Evolutionary conservation across 2,329 filamentous ascomycete species (phyloP), one percentile per base, ranked within the genome.

Genomic region (Pseudogymnoascus sp.): DNA sequence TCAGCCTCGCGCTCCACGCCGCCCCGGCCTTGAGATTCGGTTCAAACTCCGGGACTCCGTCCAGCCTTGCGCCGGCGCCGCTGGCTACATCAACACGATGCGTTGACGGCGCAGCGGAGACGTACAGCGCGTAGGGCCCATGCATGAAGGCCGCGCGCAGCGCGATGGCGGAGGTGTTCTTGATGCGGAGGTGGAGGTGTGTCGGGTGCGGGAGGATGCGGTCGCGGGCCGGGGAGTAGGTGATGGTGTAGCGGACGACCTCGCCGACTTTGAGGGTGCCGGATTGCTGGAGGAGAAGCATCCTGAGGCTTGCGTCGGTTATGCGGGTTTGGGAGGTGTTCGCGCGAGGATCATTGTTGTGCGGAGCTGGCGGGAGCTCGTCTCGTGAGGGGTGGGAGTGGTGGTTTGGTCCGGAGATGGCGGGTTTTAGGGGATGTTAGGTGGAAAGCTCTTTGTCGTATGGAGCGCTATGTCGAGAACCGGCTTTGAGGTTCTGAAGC

Each of bases 21-120:
- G 91, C 93, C 31, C 93, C 95, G 7, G 95, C 93, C 79, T 97
- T 97, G 72, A 99, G 83, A 79, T 96, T 93, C 56, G 95, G 93
- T 76, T 99, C 95, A 72, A 95, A 99, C 70, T 96, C 90, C 14
- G 95, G 95, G 1, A 88, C 82, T 56, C 90, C 91, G 77, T 92
- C 87, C 8, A 26, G 35, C 21, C 61, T 59, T 11, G 29, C 29
- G 7, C 21, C 6, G 1, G 14, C 33, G 7, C 47, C 24, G 14
- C 29, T 56, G 6, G 24, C 47, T 3, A 42, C 38, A n/a, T 56
- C 47, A 11, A 33, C 29, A 61, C 81, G 80, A 61, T 86, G 83
- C 56, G 82, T 85, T 14, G 89, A 82, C 0, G 93, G 91, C 70
- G 96, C 96, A 24, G 92, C 90, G 61, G 93, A 87, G 59, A 93